phyloP scores from a whole-genome alignment of 108 stramenopile genomes.

The Cylindrotheca closterium region DNA sequence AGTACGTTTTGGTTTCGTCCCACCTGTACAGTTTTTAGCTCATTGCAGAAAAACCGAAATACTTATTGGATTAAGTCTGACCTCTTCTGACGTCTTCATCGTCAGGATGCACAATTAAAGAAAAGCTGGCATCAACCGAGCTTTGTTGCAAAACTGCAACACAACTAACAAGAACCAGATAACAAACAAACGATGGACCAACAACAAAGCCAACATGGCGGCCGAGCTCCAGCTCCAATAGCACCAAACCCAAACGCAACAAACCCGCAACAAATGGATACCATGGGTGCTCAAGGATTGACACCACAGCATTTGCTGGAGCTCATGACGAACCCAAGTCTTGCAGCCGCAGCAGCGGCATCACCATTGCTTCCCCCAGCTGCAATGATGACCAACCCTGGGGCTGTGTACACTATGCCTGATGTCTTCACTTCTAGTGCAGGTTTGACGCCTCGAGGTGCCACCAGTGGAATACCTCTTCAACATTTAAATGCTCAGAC shows the following conservation, averaged over 20 bases:
- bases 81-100: too few species aligned
- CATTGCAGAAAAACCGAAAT: too few species aligned
- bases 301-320: constrained; percentile 25
- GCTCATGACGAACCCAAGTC: constrained; percentile 42
- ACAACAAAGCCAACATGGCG: constrained; percentile 9
- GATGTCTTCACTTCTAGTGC: constrained; percentile 15
- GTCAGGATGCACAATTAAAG: too few species aligned
- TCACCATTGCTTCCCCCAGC: constrained; percentile 43
- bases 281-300: not conserved
- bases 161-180: too few species aligned
- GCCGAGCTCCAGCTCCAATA: constrained; percentile 13
- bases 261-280: constrained; percentile 1
- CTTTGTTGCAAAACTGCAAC: too few species aligned
- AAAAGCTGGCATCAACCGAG: too few species aligned
- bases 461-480: not conserved
- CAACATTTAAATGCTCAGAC: not conserved
- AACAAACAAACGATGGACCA: constrained; percentile 9
- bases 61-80: too few species aligned
- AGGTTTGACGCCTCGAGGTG: too few species aligned
- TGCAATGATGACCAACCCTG: constrained; percentile 47
- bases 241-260: constrained; percentile 10
- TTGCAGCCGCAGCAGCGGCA: constrained; percentile 43
- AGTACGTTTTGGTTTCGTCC: too few species aligned
- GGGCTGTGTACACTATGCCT: constrained; percentile 45
- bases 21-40: too few species aligned